Evolutionary conservation across 257 asterid genomes (phyloP).

Genomic region (Solanum rostratum): DNA sequence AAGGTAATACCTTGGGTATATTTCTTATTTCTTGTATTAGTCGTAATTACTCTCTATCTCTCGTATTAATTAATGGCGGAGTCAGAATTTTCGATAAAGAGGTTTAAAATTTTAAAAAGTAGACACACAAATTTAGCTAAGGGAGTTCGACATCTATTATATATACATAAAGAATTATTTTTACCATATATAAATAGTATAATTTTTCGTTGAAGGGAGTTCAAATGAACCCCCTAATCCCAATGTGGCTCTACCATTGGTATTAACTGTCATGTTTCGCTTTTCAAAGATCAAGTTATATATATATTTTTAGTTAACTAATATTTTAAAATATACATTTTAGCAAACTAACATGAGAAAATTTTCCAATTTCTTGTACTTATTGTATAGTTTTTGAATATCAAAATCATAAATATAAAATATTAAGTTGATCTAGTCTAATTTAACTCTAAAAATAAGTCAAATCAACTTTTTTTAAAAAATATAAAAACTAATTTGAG

Average conservation of each 20-base stretch:
- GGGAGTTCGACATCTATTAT: no score
- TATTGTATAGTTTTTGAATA: background rate
- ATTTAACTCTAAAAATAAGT: background rate
- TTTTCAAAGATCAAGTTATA: background rate
- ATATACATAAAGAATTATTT: no score
- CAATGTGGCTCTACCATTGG: no score
- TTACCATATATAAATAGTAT: no score
- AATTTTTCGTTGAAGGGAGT: no score
- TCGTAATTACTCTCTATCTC: background rate
- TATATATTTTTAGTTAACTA: background rate
- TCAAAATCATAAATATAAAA: background rate
- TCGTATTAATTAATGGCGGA: background rate
- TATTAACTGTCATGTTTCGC: background rate
- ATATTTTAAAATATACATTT: background rate
- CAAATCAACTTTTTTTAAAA: background rate
- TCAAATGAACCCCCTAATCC: no score
- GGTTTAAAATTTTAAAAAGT: no score
- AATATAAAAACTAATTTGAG: background rate
- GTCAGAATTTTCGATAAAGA: no score
- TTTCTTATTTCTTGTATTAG: background rate
- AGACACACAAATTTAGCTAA: no score
- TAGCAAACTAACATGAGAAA: background rate
- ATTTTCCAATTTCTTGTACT: background rate
- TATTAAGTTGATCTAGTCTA: background rate
- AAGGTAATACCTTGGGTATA: background rate